phyloP scores from a whole-genome alignment of 768 basidiomycete genomes.

The Boletellus ananas region DNA sequence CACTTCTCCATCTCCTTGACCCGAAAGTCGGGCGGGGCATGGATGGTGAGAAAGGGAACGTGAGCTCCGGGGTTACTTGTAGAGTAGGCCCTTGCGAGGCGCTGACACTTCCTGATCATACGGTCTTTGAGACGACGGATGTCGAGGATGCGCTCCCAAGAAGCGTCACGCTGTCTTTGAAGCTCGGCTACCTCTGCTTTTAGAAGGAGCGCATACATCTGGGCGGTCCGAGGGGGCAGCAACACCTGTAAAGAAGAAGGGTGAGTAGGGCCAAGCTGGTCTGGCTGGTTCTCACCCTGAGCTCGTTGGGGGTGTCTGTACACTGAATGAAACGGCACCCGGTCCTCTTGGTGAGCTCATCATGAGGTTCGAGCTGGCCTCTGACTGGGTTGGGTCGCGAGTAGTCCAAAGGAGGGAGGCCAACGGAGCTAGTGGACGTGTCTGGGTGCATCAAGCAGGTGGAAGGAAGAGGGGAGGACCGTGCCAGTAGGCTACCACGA shows the following conservation, averaged over 20 bases:
- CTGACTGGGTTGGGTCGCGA: conserved; percentile 63
- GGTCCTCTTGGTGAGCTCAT: conserved; percentile 43
- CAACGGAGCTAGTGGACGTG: conserved; percentile 21
- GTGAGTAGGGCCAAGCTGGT: neutral
- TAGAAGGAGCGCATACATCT: conserved; percentile 63
- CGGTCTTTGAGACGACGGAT: conserved; percentile 78
- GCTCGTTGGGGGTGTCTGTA: conserved; percentile 72
- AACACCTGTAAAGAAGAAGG: conserved; percentile 47
- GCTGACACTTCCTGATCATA: conserved; percentile 77
- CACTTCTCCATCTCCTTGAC: conserved; percentile 79
- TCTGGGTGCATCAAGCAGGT: conserved; percentile 20
- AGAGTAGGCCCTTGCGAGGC: conserved; percentile 48
- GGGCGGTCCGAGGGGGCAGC: conserved; percentile 62
- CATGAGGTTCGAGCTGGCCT: conserved; percentile 71
- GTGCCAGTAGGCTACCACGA: conserved; percentile 13
- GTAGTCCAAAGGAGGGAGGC: conserved; percentile 44
- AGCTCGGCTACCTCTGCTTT: conserved; percentile 61
- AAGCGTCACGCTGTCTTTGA: conserved; percentile 48
- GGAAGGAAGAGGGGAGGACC: conserved; percentile 5
- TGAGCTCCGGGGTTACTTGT: conserved; percentile 37
- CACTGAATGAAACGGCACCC: conserved; percentile 74
- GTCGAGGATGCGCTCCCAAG: conserved; percentile 68
- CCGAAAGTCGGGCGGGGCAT: conserved; percentile 69
- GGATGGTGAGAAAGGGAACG: conserved; percentile 58
- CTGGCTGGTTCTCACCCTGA: conserved; percentile 47